Evolutionary conservation across 202 grass and related monocot species (phyloP).

Genomic region (Cymbopogon flexuosus): DNA sequence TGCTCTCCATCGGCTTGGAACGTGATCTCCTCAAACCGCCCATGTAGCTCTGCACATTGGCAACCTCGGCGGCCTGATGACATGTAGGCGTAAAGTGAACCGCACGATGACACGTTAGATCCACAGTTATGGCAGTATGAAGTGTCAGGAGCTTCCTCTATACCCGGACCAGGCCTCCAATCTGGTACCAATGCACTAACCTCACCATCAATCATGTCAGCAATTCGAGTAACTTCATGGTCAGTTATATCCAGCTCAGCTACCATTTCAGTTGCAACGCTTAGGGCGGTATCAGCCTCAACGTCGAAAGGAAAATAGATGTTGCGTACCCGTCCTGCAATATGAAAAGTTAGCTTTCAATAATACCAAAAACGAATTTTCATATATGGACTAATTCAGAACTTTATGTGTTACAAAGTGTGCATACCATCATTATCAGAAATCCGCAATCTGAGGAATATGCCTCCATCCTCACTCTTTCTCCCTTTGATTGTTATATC

Average conservation of each 20-base stretch:
- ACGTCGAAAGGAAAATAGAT: constrained; percentile 91
- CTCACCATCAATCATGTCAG: constrained; percentile 95
- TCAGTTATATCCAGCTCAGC: constrained; percentile 88
- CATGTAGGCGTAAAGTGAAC: constrained; percentile 71
- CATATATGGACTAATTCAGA: constrained; percentile 10
- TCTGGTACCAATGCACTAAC: constrained; percentile 71
- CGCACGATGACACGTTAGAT: constrained; percentile 68
- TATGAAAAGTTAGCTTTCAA: constrained; percentile 25
- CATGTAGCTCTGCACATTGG: constrained; percentile 56
- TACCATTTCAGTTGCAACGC: constrained; percentile 94
- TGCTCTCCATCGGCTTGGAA: constrained; percentile 46
- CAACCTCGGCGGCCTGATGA: constrained; percentile 36
- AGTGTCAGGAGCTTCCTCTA: constrained; percentile 60
- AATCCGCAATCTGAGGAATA: constrained; percentile 81
- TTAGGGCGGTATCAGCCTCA: constrained; percentile 82
- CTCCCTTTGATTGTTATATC: constrained; percentile 95
- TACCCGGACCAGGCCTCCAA: constrained; percentile 82
- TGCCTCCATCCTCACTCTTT: constrained; percentile 71
- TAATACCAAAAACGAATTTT: not conserved
- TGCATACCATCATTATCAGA: constrained; percentile 69
- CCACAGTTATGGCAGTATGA: constrained; percentile 62
- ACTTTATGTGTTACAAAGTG: constrained; percentile 24
- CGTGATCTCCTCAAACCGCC: constrained; percentile 75
- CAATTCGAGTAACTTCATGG: constrained; percentile 90
- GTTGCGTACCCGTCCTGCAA: constrained; percentile 70